A percentile compares a stretch with the other conserved stretches of the same genome.
phyloP scores from a whole-genome alignment of 345 rosid genomes.

The Turritis glabra region DNA sequence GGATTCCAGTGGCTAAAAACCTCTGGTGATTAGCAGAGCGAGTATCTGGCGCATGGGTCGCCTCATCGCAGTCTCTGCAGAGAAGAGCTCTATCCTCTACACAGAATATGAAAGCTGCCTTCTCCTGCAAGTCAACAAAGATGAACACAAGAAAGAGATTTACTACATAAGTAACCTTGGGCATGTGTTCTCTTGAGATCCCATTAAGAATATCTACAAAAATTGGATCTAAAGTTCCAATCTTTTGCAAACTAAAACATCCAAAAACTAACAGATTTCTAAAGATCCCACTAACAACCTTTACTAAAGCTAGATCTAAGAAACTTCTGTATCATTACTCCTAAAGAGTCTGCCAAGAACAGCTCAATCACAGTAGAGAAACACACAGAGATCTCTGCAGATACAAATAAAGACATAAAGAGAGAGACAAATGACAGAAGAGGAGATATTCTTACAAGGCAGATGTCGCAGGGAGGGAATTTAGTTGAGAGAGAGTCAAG shows the following conservation, averaged over 20 bases:
- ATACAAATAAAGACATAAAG: background rate
- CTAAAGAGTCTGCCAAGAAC: background rate
- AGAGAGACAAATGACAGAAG: too few relatives aligned
- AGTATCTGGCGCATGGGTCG: constrained; percentile 74
- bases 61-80: constrained; percentile 84
- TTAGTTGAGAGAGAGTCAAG: constrained; percentile 71
- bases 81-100: constrained; percentile 96
- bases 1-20: constrained; percentile 88
- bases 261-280: constrained; percentile 1
- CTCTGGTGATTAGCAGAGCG: constrained; percentile 91
- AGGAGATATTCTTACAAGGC: constrained; percentile 56
- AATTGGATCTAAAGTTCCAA: background rate
- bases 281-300: background rate
- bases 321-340: background rate
- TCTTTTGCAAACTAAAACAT: background rate
- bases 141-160: constrained; percentile 19
- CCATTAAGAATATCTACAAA: background rate
- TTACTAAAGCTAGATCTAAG: background rate
- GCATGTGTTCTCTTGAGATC: background rate
- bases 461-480: constrained; percentile 90
- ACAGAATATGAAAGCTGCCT: constrained; percentile 93
- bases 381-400: background rate
- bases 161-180: background rate
- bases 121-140: constrained; percentile 64
- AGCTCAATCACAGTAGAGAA: background rate